These are phyloP conservation scores for Rhodomyrtus psidioides DNA, from an alignment of 441 rosid genomes.

Conservation along the genomic window DNA sequence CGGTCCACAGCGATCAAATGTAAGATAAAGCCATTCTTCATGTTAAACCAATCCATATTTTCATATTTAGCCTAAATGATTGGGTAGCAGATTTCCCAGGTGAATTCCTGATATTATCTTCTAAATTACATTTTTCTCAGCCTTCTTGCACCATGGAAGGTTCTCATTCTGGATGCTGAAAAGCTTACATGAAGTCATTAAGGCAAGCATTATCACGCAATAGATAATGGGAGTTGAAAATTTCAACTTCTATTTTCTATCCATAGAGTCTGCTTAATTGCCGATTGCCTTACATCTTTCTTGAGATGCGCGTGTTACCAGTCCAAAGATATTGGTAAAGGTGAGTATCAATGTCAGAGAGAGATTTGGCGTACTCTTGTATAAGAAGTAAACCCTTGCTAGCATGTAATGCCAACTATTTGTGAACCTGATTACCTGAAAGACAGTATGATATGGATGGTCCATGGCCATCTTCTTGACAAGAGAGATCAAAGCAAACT, in stretches of 20 bases:
- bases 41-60: not conserved
- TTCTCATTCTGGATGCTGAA: not conserved
- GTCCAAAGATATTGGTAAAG: not conserved
- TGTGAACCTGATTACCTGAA: conserved; percentile 54
- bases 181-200: not conserved
- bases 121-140: not conserved
- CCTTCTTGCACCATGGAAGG: not conserved
- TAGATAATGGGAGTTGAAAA: not conserved
- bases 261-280: not conserved
- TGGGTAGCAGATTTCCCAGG: not conserved
- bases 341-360: not conserved
- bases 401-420: not conserved
- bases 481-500: conserved; percentile 87
- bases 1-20: not conserved
- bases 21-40: not conserved
- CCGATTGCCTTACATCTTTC: not conserved
- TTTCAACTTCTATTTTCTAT: not conserved
- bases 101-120: not conserved
- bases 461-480: conserved; percentile 97
- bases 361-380: not conserved
- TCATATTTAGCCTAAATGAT: not conserved
- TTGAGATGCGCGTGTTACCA: not conserved
- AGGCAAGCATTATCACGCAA: not conserved
- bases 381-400: not conserved
- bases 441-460: conserved; percentile 94